Evolutionary conservation across 2,329 filamentous ascomycete species (phyloP).

Genomic region (Curvularia verruculosa): DNA sequence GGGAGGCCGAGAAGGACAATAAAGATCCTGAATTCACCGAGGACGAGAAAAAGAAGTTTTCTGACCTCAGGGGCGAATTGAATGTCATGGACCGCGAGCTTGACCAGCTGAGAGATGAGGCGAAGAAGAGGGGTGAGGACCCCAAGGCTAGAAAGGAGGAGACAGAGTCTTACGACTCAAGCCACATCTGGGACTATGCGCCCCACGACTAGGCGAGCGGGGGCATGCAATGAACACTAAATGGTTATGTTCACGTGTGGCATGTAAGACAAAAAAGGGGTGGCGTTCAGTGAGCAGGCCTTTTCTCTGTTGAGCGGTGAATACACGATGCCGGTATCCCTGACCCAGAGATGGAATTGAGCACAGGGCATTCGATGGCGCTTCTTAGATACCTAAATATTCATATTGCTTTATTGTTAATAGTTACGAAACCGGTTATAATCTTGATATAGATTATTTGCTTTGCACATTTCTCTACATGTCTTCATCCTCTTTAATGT

Average conservation of each 20-base stretch:
- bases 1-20: conserved; percentile 40
- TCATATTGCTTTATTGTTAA: not conserved
- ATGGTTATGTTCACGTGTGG: not conserved
- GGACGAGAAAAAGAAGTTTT: conserved; percentile 28
- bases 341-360: not conserved
- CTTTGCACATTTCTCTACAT: no score
- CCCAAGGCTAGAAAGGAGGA: conserved; percentile 39
- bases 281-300: conserved; percentile 20
- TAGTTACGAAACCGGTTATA: not conserved
- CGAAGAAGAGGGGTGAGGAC: conserved; percentile 44
- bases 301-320: conserved; percentile 6
- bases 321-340: not conserved
- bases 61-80: conserved; percentile 30
- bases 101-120: conserved; percentile 36
- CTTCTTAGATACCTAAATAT: conserved; percentile 2
- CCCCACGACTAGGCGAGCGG: conserved; percentile 26
- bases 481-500: not conserved
- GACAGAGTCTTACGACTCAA: conserved; percentile 43
- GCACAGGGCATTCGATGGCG: not conserved
- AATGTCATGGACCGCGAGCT: conserved; percentile 36
- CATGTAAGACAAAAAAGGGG: not conserved
- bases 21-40: conserved; percentile 29
- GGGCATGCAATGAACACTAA: not conserved
- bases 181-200: conserved; percentile 47
- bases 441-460: not conserved